Evolutionary conservation across 192 early-diverging fungal genomes (phyloP).

Genomic region (Bifiguratus adelaidae): DNA sequence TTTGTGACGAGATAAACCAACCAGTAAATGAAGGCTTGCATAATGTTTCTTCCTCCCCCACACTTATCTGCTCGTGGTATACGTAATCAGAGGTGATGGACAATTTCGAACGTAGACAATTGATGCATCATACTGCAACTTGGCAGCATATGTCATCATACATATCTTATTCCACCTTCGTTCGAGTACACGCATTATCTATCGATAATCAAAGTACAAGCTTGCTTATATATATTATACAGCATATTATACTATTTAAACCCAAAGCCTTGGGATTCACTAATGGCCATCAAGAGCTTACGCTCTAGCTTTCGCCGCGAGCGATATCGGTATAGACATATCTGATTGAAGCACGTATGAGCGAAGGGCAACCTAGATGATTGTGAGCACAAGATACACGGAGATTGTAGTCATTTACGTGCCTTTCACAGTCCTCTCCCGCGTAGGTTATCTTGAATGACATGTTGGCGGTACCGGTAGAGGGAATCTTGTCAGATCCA

Average conservation of each 20-base stretch:
- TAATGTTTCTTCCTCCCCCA: no score
- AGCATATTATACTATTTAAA: constrained; percentile 32
- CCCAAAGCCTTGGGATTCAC: constrained; percentile 70
- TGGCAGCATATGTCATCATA: no score
- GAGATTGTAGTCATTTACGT: neutral
- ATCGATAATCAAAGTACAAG: no score
- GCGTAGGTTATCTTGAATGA: constrained; percentile 61
- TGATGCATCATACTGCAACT: no score
- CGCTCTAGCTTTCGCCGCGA: constrained; percentile 51
- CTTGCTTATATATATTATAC: no score
- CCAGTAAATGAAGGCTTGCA: no score
- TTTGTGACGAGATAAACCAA: no score
- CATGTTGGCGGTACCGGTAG: constrained; percentile 59
- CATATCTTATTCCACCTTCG: no score
- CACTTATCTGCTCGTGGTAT: no score
- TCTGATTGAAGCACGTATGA: constrained; percentile 92
- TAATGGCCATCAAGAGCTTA: constrained; percentile 63
- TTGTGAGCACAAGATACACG: neutral
- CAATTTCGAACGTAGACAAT: no score
- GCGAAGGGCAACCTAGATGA: constrained; percentile 72
- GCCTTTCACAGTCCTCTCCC: constrained; percentile 32
- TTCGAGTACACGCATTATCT: no score
- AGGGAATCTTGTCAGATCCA: constrained; percentile 85
- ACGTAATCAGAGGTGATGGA: no score
- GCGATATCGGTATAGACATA: constrained; percentile 73